phyloP scores from a whole-genome alignment of 208 protist genomes.

The Leishmania lainsoni region DNA sequence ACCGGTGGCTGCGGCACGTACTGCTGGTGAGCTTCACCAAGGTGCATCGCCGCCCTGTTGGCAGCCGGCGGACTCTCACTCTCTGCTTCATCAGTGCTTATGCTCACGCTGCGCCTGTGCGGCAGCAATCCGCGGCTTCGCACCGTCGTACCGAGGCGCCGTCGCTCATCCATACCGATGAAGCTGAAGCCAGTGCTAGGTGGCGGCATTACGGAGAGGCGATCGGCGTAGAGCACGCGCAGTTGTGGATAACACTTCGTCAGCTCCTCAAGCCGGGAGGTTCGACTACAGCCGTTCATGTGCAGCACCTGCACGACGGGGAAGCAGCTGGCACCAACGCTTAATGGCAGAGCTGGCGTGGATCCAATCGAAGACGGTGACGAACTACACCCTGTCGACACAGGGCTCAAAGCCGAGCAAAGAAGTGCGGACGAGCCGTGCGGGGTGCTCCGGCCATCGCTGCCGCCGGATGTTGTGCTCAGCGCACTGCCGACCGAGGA shows the following conservation, averaged over 20 bases:
- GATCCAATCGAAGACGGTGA: background rate
- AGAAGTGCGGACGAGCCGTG: constrained; percentile 2
- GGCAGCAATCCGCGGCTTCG: constrained; percentile 13
- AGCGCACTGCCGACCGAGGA: background rate
- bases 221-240: constrained; percentile 31
- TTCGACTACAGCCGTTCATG: constrained; percentile 45
- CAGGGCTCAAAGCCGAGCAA: constrained; percentile 2
- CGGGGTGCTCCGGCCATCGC: constrained; percentile 5
- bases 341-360: constrained; percentile 17
- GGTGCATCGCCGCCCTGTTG: constrained; percentile 8
- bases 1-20: constrained; percentile 28
- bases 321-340: constrained; percentile 5
- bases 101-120: constrained; percentile 1
- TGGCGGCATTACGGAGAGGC: constrained; percentile 6
- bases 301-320: constrained; percentile 44
- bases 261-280: constrained; percentile 40
- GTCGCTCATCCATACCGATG: constrained; percentile 8
- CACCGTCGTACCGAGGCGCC: constrained; percentile 2
- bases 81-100: background rate
- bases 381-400: background rate
- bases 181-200: constrained; percentile 22
- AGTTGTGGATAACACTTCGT: constrained; percentile 17
- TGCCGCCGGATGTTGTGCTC: background rate
- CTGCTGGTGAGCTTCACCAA: constrained; percentile 24
- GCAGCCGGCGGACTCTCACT: background rate